These are phyloP conservation scores for Sphenostylis stenocarpa DNA, from an alignment of 306 rosid species.

Conservation along the genomic window DNA sequence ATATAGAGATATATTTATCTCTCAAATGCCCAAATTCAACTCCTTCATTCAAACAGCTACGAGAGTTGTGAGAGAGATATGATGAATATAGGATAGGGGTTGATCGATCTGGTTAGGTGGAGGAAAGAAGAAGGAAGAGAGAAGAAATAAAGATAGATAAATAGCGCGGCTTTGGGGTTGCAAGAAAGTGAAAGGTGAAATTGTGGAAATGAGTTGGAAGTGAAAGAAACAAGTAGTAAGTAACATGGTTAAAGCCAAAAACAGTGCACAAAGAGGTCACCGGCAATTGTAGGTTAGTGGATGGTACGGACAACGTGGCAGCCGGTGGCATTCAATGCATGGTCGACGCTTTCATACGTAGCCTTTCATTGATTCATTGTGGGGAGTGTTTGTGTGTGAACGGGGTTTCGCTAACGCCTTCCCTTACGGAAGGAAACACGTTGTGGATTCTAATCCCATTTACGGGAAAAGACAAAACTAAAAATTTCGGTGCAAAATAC, in stretches of 20 bases:
- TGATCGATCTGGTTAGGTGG: slow-evolving; percentile 43
- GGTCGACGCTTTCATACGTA: slow-evolving; percentile 56
- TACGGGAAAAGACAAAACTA: background rate
- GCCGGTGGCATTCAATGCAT: slow-evolving; percentile 49
- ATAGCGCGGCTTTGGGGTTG: slow-evolving; percentile 29
- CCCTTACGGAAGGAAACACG: background rate
- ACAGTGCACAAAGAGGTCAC: slow-evolving; percentile 42
- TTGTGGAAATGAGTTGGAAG: background rate
- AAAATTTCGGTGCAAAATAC: background rate
- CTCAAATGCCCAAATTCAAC: background rate
- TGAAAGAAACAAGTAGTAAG: background rate
- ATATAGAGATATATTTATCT: no score
- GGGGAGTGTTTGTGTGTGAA: slow-evolving; percentile 47
- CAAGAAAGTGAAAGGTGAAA: slow-evolving; percentile 27
- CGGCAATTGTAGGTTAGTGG: slow-evolving; percentile 63
- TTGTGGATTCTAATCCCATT: slow-evolving; percentile 31
- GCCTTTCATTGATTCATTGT: slow-evolving; percentile 46
- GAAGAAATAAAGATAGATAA: background rate
- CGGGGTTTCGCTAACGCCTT: slow-evolving; percentile 25
- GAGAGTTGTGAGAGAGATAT: background rate
- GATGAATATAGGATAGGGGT: slow-evolving; percentile 27
- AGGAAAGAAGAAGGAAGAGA: slow-evolving; percentile 12
- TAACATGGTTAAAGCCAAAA: background rate
- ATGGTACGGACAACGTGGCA: slow-evolving; percentile 49
- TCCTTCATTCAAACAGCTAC: background rate